Evolutionary conservation across 1,139 yeast genomes (phyloP), one percentile per base, ranked within the genome.

Genomic region (Magnusiomyces tetraspermus): DNA sequence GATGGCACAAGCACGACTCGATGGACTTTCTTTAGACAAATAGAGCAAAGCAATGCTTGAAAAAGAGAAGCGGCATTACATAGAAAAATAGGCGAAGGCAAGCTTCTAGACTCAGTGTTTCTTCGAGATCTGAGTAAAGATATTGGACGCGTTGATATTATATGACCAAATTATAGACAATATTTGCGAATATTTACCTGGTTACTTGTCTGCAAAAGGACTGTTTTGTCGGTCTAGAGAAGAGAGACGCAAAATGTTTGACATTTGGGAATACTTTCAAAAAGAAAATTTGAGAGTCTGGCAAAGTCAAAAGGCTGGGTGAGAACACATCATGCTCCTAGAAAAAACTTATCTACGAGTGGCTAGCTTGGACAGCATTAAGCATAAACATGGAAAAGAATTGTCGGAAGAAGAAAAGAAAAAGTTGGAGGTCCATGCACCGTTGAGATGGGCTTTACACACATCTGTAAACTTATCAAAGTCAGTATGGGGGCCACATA

Each of bases 391-490:
- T 15, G 38, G 38, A 15, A 33, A 33, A 4, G n/a, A 8, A 15
- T 8, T 33, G 38, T 4, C 38, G 4, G 38, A 33, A 15, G 38
- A 33, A 15, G 24, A 17, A 10, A 10, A 21, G 22, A 24, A 19
- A 17, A 24, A 38, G 5, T 5, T 19, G 24, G 47, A 44, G 6
- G 51, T 53, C 28, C 57, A 55, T 2, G 48, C 48, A 30, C 53
- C 51, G 40, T 55, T 67, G 11, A 55, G 55, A 22, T 68, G 71
- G 70, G 46, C 63, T 19, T 59, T 68, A 30, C 55, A 67, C 38
- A 68, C 71, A 11, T 65, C 69, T 1, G 71, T 71, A 30, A 68
- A 68, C 53, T 53, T 68, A 37, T 65, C 70, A 38, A 66, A 64
- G 46, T 67, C 62, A 43, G 72, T 71, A 0, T 68, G 72, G 72